Percentiles rank a stretch among this genome's conserved stretches.
Conservation (phyloP, 306 rosid species). For the Prosopis cineraria region DNA sequence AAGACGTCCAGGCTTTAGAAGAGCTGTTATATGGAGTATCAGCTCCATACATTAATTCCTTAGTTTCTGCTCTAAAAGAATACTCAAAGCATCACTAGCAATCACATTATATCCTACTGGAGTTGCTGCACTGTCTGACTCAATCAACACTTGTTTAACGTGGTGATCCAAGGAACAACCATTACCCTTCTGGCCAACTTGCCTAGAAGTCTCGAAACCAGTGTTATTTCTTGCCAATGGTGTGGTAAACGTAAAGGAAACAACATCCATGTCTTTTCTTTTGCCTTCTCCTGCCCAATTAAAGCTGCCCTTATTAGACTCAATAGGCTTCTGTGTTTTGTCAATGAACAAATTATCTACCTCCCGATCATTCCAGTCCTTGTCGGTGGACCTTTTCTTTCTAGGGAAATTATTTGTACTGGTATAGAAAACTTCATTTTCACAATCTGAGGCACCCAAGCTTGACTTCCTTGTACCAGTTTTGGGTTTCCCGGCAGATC, state of each 20-base stretch:
- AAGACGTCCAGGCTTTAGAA: slow-evolving; percentile 48
- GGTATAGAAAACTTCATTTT: slow-evolving; percentile 65
- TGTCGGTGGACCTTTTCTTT: slow-evolving; percentile 81
- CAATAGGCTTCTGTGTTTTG: slow-evolving; percentile 59
- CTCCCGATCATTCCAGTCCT: slow-evolving; percentile 61
- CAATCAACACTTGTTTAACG: slow-evolving; percentile 58
- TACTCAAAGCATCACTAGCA: slow-evolving; percentile 80
- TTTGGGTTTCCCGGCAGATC: slow-evolving; percentile 60
- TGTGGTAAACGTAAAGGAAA: slow-evolving; percentile 95
- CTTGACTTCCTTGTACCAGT: slow-evolving; percentile 61
- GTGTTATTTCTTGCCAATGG: slow-evolving; percentile 68
- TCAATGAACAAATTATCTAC: slow-evolving; percentile 55
- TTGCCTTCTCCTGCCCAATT: slow-evolving; percentile 60
- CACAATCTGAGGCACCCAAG: slow-evolving; percentile 57
- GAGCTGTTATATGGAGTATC: slow-evolving; percentile 50
- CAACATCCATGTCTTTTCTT: slow-evolving; percentile 83
- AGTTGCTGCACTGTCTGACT: slow-evolving; percentile 60
- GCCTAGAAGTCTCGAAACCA: slow-evolving; percentile 58
- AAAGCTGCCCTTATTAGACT: slow-evolving; percentile 47
- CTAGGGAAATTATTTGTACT: slow-evolving; percentile 63
- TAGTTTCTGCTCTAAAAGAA: slow-evolving; percentile 88
- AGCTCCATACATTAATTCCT: slow-evolving; percentile 62
- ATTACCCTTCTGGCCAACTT: slow-evolving; percentile 39
- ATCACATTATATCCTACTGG: slow-evolving; percentile 74
- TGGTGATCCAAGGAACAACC: slow-evolving; percentile 55